Evolutionary conservation across 2,329 filamentous ascomycete genomes (phyloP), one percentile per base, ranked within the genome.

Genomic region (Venturia pyrina): DNA sequence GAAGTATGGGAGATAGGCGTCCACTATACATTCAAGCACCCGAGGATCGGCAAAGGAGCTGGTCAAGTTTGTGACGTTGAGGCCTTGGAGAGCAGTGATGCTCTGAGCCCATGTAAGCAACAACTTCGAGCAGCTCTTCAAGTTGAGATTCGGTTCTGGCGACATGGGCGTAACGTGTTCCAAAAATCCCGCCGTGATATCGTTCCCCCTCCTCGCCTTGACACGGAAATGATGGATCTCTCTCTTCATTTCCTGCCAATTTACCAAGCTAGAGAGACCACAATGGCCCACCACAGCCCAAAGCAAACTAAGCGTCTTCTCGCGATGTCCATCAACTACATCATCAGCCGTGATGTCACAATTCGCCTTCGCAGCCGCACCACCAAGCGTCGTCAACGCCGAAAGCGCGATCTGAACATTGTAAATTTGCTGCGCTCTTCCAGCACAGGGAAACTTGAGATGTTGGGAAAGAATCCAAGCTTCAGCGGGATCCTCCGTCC

Each of bases 281-380:
- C 81, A 83, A 72, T 80, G 81, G 50, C 82, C 82, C 46, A 87
- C 80, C 28, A 88, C 75, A 3, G 78, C 77, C 85, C 85, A 87
- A 5, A 89, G 76, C 11, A 88, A 75, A 5, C 79, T 81, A 57
- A 88, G 77, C 0, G 85, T 88, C 73, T 85, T 87, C 70, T 88
- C 85, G 10, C 86, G 81, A 69, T 87, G 84, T 2, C 86, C 86
- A 69, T 87, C 81, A 7, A 88, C 84, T 60, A 88, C 82, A 65
- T 88, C 83, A 48, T 83, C 81, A 0, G 85, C 79, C 17, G 74
- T 78, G 44, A 86, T 74, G 43, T 78, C 76, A 28, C 75, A 73
- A 6, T 79, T 72, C 15, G 81, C 73, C 40, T 75, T 76, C 15
- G 72, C 70, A 4, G 73, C 75, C 15, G 80, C 73, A 1, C 79